phyloP scores from a whole-genome alignment of 768 basidiomycete species.

The Termitomyces sp. region DNA sequence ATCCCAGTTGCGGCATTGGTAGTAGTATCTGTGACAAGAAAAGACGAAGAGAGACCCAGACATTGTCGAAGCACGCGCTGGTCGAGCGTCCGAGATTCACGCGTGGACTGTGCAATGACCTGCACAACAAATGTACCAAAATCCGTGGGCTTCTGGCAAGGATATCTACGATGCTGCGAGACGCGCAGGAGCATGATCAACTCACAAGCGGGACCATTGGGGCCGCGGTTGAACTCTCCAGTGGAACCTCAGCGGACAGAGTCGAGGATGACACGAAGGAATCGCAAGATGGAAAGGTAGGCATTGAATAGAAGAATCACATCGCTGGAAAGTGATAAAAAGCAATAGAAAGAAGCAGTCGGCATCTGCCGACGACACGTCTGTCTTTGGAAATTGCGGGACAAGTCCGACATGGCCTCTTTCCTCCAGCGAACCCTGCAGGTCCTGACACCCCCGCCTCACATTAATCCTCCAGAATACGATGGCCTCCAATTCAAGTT shows the following conservation, averaged over 20 bases:
- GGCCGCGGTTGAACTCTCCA: not conserved
- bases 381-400: not conserved
- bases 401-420: conserved; percentile 18
- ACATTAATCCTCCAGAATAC: conserved; percentile 53
- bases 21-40: conserved; percentile 68
- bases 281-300: conserved; percentile 7
- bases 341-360: not conserved
- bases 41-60: conserved; percentile 70
- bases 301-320: conserved; percentile 1
- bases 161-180: not conserved
- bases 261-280: conserved; percentile 8
- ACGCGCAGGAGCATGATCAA: not conserved
- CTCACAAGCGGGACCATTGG: conserved; percentile 9
- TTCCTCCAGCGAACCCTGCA: conserved; percentile 29
- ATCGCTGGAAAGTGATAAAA: not conserved
- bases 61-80: conserved; percentile 60
- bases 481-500: conserved; percentile 71
- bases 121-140: conserved; percentile 56
- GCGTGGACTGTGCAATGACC: conserved; percentile 47
- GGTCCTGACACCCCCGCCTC: conserved; percentile 52
- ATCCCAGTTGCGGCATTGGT: conserved; percentile 56
- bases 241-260: not conserved
- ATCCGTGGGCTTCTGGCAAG: conserved; percentile 39
- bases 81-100: conserved; percentile 41
- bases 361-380: conserved; percentile 8